Conservation (phyloP, 805 yeast species). For the Suhomyces prunicola region DNA sequence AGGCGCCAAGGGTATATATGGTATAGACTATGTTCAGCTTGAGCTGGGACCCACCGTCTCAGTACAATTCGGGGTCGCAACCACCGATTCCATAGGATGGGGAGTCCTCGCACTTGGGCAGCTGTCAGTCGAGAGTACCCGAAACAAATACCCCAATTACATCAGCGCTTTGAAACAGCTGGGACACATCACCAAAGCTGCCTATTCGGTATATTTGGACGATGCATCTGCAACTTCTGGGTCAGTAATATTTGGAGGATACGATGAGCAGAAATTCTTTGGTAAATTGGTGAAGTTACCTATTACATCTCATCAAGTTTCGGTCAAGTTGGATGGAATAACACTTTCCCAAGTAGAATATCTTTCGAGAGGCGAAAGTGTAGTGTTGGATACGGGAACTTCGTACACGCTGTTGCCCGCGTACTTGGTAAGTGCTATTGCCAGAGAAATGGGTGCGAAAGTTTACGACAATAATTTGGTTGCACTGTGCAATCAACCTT, state of each 20-base stretch:
- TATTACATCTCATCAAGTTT: neutral
- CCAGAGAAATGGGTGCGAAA: conserved; percentile 1
- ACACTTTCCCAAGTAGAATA: neutral
- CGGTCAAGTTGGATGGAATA: conserved; percentile 3
- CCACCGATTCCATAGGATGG: neutral
- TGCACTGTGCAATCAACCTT: conserved; percentile 5
- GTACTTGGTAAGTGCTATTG: neutral
- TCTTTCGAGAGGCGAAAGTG: neutral
- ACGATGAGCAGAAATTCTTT: conserved; percentile 16
- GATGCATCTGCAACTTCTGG: conserved; percentile 7
- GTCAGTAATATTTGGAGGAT: conserved; percentile 20
- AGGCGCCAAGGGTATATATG: conserved; percentile 5
- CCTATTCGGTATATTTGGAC: conserved; percentile 17
- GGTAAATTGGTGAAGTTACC: conserved; percentile 9
- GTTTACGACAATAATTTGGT: neutral
- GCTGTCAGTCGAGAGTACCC: neutral
- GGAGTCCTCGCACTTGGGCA: conserved; percentile 6
- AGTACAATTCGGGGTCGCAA: conserved; percentile 8
- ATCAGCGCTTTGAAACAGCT: conserved; percentile 9
- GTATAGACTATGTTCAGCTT: conserved; percentile 4
- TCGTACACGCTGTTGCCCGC: conserved; percentile 4
- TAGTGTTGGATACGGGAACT: conserved; percentile 9
- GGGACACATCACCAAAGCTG: conserved; percentile 8
- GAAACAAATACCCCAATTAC: conserved; percentile 9
- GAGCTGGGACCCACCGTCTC: conserved; percentile 3